Percentiles rank a stretch among this genome's conserved stretches.
phyloP scores from a whole-genome alignment of 1,284 basidiomycete species.

The Inonotus obliquus region DNA sequence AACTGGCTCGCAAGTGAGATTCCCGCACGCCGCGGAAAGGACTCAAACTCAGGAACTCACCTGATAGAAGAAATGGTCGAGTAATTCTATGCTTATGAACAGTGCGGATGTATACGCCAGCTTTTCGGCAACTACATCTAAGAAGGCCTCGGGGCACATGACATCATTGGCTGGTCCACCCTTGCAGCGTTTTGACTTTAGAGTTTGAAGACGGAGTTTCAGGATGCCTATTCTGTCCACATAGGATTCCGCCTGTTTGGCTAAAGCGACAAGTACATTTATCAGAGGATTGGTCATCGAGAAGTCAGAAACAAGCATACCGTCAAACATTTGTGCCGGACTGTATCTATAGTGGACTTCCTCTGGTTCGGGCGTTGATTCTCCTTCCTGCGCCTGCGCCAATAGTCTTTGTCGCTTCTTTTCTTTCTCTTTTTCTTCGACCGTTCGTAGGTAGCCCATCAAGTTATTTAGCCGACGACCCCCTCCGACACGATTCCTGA shows the following conservation, averaged over 20 bases:
- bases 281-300: neutral
- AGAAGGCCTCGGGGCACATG: constrained; percentile 95
- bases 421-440: constrained; percentile 82
- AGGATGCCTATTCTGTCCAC: constrained; percentile 78
- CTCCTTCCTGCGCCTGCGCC: constrained; percentile 33
- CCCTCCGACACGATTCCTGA: constrained; percentile 84
- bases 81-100: constrained; percentile 97
- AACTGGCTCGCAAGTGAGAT: constrained; percentile 49
- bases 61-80: constrained; percentile 98
- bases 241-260: constrained; percentile 88
- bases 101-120: constrained; percentile 93
- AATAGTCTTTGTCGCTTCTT: constrained; percentile 46
- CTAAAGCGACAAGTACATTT: constrained; percentile 44
- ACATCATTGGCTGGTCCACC: constrained; percentile 81
- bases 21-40: neutral
- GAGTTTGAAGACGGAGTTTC: constrained; percentile 76
- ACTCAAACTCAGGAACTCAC: constrained; percentile 36
- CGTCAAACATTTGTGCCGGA: constrained; percentile 85
- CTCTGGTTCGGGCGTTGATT: constrained; percentile 42
- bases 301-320: constrained; percentile 42
- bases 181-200: constrained; percentile 87
- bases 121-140: constrained; percentile 96
- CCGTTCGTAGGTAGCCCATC: constrained; percentile 75
- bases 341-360: constrained; percentile 85
- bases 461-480: constrained; percentile 73